Base-by-base conservation (phyloP, 306 rosid genomes). In the Cucumis melo region DNA sequence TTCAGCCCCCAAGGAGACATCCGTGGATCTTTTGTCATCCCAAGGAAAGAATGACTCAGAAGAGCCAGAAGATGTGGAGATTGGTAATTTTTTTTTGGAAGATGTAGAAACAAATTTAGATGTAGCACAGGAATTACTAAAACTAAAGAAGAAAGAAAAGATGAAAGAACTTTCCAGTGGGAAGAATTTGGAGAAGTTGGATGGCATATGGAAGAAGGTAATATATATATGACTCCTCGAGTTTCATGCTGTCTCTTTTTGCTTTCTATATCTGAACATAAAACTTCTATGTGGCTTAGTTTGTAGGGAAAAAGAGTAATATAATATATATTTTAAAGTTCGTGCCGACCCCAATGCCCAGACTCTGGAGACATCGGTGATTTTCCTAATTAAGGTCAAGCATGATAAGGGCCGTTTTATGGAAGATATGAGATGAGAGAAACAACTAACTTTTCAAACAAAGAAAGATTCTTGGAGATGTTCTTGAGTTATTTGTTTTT, bases 161-260 rank as follows among this genome's bases (percentile, higher is more conserved):
- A 75, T 87, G 74, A 91, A 73, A 79, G 92, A 88, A 80, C 66
- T 89, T 55, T 76, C 80, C 15, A 84, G 87, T 79, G 93, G 85
- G 78, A 87, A 85, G 83, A 91, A 86, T 85, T 81, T 91, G 88
- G 97, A 91, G 75, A 91, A 91, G 67, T 82, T 94, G 56, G 90
- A 86, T 80, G 97, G 97, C 84, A 84, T 94, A 59, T 94, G 98
- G 98, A 91, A 88, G 83, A 90, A 90, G 98, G 98, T 88, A 82
- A 48, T 63, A 6, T 54, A 5, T 80, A 8, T 80, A 55, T 71
- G 55, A 21, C 66, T 42, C 76, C 77, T 46, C 32, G 19, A 48
- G 75, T 44, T 17, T 46, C 75, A 68, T 70, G n/a, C 39, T 44
- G 36, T 8, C 75, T 46, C 53, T 44, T 46, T 70, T 70, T 11